phyloP scores from a whole-genome alignment of 768 basidiomycete genomes.

The Mycena sanguinolenta region DNA sequence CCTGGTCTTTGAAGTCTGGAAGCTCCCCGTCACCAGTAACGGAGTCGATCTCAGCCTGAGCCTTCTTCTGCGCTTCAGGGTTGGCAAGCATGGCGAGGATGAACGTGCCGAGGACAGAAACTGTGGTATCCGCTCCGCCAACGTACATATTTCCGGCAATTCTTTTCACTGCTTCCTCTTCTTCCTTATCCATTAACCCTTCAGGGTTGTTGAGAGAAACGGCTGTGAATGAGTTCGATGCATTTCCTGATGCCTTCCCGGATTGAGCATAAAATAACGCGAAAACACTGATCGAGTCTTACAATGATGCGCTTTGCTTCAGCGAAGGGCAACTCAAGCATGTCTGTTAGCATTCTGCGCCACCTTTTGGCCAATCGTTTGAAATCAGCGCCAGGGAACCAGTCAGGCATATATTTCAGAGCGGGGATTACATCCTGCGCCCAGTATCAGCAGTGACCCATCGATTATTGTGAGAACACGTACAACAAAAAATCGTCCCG shows the following conservation, averaged over 20 bases:
- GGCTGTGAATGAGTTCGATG: slow-evolving; percentile 12
- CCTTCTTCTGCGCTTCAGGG: no score
- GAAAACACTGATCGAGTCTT: slow-evolving; percentile 44
- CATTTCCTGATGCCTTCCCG: slow-evolving; percentile 15
- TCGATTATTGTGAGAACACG: slow-evolving; percentile 27
- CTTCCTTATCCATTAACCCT: background rate
- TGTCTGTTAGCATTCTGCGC: slow-evolving; percentile 46
- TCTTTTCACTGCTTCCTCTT: background rate
- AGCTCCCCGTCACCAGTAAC: slow-evolving; percentile 34
- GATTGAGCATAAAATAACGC: background rate
- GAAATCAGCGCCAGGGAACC: slow-evolving; percentile 63
- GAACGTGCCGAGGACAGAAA: slow-evolving; percentile 49
- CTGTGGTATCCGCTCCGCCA: slow-evolving; percentile 49
- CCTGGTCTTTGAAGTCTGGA: slow-evolving; percentile 42
- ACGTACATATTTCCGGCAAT: background rate
- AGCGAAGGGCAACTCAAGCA: slow-evolving; percentile 56
- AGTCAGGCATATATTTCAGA: slow-evolving; percentile 47
- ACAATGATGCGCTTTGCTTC: slow-evolving; percentile 44
- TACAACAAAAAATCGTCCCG: slow-evolving; percentile 49
- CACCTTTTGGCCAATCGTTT: slow-evolving; percentile 52
- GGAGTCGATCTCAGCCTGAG: slow-evolving; percentile 5
- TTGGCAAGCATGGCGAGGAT: slow-evolving; percentile 33
- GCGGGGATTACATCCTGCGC: slow-evolving; percentile 5
- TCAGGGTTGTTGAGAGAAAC: slow-evolving; percentile 13
- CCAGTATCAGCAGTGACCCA: no score